These are phyloP conservation scores for Amanita exitialis DNA, from an alignment of 768 basidiomycete species.

Conservation along the genomic window DNA sequence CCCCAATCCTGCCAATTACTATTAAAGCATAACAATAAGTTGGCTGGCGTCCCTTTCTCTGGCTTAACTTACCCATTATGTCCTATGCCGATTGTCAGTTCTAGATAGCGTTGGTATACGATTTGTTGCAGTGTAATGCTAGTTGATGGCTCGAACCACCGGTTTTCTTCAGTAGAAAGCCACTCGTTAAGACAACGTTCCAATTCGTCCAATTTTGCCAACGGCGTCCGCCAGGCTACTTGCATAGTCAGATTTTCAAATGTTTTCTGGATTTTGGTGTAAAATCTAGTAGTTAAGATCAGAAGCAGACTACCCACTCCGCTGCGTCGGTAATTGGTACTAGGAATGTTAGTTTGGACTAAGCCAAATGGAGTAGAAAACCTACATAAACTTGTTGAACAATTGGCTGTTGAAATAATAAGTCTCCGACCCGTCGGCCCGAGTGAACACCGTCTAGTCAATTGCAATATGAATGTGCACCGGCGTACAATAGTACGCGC, in stretches of 20 bases:
- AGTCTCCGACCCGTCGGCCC: slow-evolving; percentile 66
- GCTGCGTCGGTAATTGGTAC: slow-evolving; percentile 66
- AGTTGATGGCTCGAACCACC: slow-evolving; percentile 69
- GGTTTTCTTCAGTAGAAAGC: slow-evolving; percentile 70
- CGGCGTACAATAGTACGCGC: slow-evolving; percentile 7
- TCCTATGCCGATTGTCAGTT: slow-evolving; percentile 56
- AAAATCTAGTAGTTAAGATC: slow-evolving; percentile 7
- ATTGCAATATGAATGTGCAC: not conserved
- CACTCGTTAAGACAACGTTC: slow-evolving; percentile 62
- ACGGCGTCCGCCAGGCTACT: slow-evolving; percentile 66
- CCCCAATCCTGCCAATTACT: slow-evolving; percentile 45
- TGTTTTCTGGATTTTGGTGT: slow-evolving; percentile 39
- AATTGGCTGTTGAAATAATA: slow-evolving; percentile 78
- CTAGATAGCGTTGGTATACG: slow-evolving; percentile 54
- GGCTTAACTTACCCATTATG: slow-evolving; percentile 34
- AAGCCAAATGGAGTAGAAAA: not conserved
- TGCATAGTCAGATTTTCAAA: slow-evolving; percentile 60
- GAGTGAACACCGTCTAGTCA: slow-evolving; percentile 53
- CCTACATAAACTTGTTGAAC: slow-evolving; percentile 66
- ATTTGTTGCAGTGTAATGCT: slow-evolving; percentile 55
- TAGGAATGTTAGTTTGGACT: slow-evolving; percentile 14
- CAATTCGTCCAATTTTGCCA: slow-evolving; percentile 61
- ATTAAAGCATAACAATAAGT: not conserved
- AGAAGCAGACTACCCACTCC: slow-evolving; percentile 30
- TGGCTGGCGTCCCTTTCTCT: not conserved